Conservation (phyloP, 1,284 basidiomycete genomes). For the Psilocybe mexicana region DNA sequence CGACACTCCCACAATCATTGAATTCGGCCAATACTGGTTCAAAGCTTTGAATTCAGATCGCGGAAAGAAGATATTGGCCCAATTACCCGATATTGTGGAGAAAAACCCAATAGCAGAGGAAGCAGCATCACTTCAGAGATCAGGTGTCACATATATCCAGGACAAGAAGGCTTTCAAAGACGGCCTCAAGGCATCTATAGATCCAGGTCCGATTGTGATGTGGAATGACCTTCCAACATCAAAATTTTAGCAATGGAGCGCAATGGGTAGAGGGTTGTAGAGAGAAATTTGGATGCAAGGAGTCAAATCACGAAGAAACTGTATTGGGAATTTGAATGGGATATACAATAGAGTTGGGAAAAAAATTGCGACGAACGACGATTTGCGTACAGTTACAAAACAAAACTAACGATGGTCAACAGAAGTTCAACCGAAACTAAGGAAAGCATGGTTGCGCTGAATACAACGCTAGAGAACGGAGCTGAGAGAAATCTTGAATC, state of each 20-base stretch:
- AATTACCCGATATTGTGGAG: constrained; percentile 55
- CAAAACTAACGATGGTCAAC: constrained; percentile 13
- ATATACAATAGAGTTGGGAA: constrained; percentile 19
- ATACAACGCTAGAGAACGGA: neutral
- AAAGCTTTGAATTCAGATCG: constrained; percentile 33
- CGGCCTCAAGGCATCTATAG: constrained; percentile 49
- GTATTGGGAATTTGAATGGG: constrained; percentile 5
- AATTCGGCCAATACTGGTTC: constrained; percentile 46
- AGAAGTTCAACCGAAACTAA: constrained; percentile 11
- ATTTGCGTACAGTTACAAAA: constrained; percentile 17
- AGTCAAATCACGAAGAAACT: neutral
- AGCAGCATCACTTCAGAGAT: constrained; percentile 46
- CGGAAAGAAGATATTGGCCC: constrained; percentile 44
- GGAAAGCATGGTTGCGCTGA: constrained; percentile 8
- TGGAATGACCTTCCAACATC: constrained; percentile 69
- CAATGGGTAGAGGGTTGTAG: too few relatives aligned
- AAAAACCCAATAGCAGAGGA: constrained; percentile 54
- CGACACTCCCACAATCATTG: constrained; percentile 41
- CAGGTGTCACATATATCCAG: constrained; percentile 61
- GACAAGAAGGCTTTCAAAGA: constrained; percentile 78
- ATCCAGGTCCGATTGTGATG: constrained; percentile 59
- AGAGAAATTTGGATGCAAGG: too few relatives aligned
- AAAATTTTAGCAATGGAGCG: constrained; percentile 31
- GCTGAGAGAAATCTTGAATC: constrained; percentile 13
- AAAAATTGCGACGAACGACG: constrained; percentile 19